Percentiles rank a stretch among this genome's conserved stretches.
Conservation (phyloP, 805 yeast species). For the Scheffersomyces coipomensis region DNA sequence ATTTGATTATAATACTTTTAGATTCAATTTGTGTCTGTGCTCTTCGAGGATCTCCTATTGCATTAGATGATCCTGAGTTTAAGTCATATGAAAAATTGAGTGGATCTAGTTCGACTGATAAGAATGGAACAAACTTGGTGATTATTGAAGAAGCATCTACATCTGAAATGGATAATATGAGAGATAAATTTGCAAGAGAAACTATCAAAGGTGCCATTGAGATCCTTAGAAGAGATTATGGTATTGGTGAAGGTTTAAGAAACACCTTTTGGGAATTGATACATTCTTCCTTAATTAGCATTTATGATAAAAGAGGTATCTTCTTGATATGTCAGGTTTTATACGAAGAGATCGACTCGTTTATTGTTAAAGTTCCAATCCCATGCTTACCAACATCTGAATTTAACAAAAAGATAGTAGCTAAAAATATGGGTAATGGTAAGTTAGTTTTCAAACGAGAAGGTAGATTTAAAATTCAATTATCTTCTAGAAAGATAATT, state of each 20-base stretch:
- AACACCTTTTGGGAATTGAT: slow-evolving; percentile 66
- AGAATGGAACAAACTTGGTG: slow-evolving; percentile 41
- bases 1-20: slow-evolving; percentile 47
- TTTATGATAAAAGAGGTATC: slow-evolving; percentile 59
- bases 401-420: slow-evolving; percentile 56
- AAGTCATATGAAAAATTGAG: slow-evolving; percentile 28
- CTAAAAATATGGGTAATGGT: slow-evolving; percentile 52
- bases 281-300: slow-evolving; percentile 57
- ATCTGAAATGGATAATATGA: slow-evolving; percentile 47
- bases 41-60: slow-evolving; percentile 55
- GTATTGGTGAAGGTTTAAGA: slow-evolving; percentile 57
- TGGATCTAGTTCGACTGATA: slow-evolving; percentile 2
- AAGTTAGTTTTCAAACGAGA: slow-evolving; percentile 60
- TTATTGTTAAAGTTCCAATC: slow-evolving; percentile 58
- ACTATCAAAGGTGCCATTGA: slow-evolving; percentile 66
- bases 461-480: slow-evolving; percentile 53
- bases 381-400: slow-evolving; percentile 57
- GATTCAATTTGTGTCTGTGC: slow-evolving; percentile 66
- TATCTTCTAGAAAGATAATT: slow-evolving; percentile 27
- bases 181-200: slow-evolving; percentile 65
- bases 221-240: slow-evolving; percentile 57
- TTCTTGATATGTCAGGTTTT: slow-evolving; percentile 67
- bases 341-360: slow-evolving; percentile 58
- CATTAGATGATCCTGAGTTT: slow-evolving; percentile 67
- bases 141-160: slow-evolving; percentile 55